These are phyloP conservation scores for Parastagonospora avenae DNA, from an alignment of 2,329 filamentous ascomycete species.

Conservation along the genomic window DNA sequence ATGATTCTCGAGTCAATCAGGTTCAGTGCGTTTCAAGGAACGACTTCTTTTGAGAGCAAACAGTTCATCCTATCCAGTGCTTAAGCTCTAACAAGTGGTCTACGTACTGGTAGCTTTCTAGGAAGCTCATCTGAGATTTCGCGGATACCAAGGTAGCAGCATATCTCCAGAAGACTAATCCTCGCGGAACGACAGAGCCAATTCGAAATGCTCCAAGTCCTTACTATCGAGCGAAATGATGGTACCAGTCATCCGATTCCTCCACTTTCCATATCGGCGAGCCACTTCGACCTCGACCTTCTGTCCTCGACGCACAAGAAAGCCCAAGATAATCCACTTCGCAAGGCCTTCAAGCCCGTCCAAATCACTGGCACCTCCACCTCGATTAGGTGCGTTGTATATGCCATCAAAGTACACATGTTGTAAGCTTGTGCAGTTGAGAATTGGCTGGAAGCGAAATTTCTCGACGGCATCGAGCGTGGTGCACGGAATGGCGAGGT, in stretches of 20 bases:
- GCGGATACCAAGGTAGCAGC: no score
- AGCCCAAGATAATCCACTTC: conserved; percentile 9
- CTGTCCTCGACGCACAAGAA: conserved; percentile 1
- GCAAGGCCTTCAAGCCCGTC: conserved; percentile 1
- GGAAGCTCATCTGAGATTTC: no score
- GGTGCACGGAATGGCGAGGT: not conserved
- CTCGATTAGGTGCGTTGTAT: not conserved
- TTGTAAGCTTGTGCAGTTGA: not conserved
- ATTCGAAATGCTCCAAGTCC: not conserved
- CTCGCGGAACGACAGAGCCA: no score
- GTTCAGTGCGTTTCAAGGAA: no score
- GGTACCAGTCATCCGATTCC: not conserved
- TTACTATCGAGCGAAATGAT: not conserved
- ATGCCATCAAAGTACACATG: conserved; percentile 6
- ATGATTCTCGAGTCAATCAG: no score
- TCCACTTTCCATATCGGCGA: conserved; percentile 5
- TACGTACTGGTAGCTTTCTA: no score
- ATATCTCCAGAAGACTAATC: no score
- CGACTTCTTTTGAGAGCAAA: no score
- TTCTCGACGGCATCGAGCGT: not conserved
- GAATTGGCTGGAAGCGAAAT: not conserved
- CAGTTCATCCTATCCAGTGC: no score
- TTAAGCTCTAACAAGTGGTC: no score
- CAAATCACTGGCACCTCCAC: conserved; percentile 1
- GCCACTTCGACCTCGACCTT: conserved; percentile 1